phyloP scores from a whole-genome alignment of 2,329 filamentous ascomycete species.

The Coniochaeta hoffmannii region DNA sequence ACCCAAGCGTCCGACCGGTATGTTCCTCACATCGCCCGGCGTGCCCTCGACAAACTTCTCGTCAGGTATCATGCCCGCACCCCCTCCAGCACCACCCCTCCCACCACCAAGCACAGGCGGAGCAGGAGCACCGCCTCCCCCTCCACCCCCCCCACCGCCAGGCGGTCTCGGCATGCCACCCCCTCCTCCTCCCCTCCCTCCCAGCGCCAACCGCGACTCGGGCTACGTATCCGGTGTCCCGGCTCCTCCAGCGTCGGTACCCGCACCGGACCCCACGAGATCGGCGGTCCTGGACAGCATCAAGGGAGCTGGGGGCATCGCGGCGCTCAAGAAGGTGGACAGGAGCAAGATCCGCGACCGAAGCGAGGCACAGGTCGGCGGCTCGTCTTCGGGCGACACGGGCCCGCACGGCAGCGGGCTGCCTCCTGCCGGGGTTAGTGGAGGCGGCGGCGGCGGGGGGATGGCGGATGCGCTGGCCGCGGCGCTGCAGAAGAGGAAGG shows the following conservation, averaged over 20 bases:
- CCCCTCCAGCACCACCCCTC: constrained; percentile 32
- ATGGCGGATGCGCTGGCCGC: constrained; percentile 79
- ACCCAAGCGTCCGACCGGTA: constrained; percentile 45
- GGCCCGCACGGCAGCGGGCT: constrained; percentile 43
- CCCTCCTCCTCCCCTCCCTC: constrained; percentile 44
- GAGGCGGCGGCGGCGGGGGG: constrained; percentile 54
- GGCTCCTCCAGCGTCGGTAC: constrained; percentile 29
- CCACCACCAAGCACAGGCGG: constrained; percentile 23
- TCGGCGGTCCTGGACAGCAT: constrained; percentile 64
- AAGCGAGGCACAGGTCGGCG: constrained; percentile 56
- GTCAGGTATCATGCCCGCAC: constrained; percentile 48
- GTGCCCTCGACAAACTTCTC: constrained; percentile 41
- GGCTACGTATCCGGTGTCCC: constrained; percentile 49
- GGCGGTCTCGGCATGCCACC: constrained; percentile 28
- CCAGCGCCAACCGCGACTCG: constrained; percentile 50
- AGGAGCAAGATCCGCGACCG: constrained; percentile 63
- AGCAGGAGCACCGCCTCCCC: constrained; percentile 34
- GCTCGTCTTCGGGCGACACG: constrained; percentile 34
- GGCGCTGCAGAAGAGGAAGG: constrained; percentile 74
- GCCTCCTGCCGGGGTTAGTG: constrained; percentile 44
- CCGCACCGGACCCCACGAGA: constrained; percentile 35
- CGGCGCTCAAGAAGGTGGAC: constrained; percentile 68
- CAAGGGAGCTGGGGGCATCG: constrained; percentile 59
- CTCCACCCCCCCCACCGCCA: constrained; percentile 34
- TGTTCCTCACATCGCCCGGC: constrained; percentile 50